Conservation (phyloP, 345 rosid species). For the Isatis tinctoria region DNA sequence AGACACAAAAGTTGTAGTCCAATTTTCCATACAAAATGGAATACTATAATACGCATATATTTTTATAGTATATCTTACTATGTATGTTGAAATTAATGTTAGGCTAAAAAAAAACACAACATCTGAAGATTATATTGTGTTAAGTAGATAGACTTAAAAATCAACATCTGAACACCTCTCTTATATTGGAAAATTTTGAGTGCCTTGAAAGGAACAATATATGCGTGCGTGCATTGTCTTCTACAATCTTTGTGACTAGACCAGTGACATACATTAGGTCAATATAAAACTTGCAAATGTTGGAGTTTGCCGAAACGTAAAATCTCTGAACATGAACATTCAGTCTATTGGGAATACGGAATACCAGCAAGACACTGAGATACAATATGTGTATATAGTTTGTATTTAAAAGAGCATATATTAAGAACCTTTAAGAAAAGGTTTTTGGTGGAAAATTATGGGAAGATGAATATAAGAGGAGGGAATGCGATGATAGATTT, state of each 20-base stretch:
- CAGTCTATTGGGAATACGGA: too few relatives aligned
- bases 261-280: background rate
- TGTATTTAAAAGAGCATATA: background rate
- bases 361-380: too few relatives aligned
- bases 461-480: background rate
- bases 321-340: background rate
- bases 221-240: background rate
- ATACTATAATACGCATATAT: background rate
- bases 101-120: too few relatives aligned
- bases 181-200: background rate
- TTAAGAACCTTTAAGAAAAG: background rate
- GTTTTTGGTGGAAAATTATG: background rate
- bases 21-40: constrained; percentile 8
- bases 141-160: background rate
- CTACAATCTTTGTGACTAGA: background rate
- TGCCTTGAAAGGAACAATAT: background rate
- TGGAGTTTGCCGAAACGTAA: background rate
- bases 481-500: background rate
- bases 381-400: too few relatives aligned
- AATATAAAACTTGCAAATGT: background rate
- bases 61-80: background rate
- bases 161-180: background rate
- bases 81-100: background rate
- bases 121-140: background rate
- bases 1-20: constrained; percentile 20